Base-by-base conservation (phyloP, 1,139 yeast genomes). In the Debaryomyces fabryi region DNA sequence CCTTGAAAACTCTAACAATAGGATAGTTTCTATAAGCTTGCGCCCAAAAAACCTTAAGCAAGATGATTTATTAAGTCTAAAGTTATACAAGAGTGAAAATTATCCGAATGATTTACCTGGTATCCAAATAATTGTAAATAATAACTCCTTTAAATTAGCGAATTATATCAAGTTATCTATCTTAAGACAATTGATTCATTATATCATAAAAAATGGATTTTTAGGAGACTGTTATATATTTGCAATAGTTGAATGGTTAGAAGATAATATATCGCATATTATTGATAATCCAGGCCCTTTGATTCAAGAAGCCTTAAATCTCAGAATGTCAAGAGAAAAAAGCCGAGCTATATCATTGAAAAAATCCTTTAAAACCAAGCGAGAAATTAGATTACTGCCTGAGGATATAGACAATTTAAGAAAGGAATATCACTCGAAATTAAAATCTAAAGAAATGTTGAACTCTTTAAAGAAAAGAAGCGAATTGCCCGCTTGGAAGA, bases 401-500 rank as follows among this genome's bases (percentile, higher is more conserved):
- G 35, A 45, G 18, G 39, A 34, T 48, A 32, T 49, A 18, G 42
- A 49, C 27, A 24, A 41, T 6, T 33, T 51, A 52, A 4, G 58
- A 48, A 13, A 53, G 55, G 69, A 55, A 12, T 67, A 72, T 46
- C 32, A 41, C 0, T 49, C 57, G 18, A 53, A 62, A 35, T 46
- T 52, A 1, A 49, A 50, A 0, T 52, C 63, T 1, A 13, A 49
- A 0, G 53, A 51, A 38, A 52, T 71, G 52, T 51, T 55, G 41
- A 42, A 49, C 1, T 64, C 69, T 4, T 27, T 60, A 3, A 40
- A 54, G 2, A 65, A 71, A 9, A 77, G 98, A 54, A 56, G 76
- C 12, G 63, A 64, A 3, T 69, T 93, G 30, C 98, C 99, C 0
- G 98, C 98, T 0, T 92, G 96, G 96, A 64, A 71, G 10, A 86